Base-by-base conservation (phyloP, 2,329 filamentous ascomycete genomes). In the Colletotrichum incanum region DNA sequence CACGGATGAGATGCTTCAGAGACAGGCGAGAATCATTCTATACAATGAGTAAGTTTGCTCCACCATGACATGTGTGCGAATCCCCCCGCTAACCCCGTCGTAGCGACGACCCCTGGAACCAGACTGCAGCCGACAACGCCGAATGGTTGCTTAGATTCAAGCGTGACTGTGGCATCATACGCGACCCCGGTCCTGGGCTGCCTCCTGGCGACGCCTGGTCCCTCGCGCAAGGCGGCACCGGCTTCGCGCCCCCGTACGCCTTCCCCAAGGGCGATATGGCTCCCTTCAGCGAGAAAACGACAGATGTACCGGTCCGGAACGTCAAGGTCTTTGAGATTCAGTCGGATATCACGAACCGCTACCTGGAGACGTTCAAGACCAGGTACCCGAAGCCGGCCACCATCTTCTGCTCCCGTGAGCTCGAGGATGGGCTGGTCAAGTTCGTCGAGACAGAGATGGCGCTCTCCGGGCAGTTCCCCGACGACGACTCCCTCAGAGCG, bases 91-190 rank as follows among this genome's bases (percentile, higher is more conserved):
- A 73, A 79, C 74, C 69, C 31, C 47, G 5, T 8, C 31, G 3
- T 55, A 90, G 88, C 68, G 90, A 91, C 68, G 90, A 91, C 75
- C 88, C 88, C 2, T 91, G 89, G 87, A 91, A 92, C 77, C 87
- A 90, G 75, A 92, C 90, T 0, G 88, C 88, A 0, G 89, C 89
- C 39, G 90, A 92, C 76, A 91, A 92, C 74, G 85, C 84, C 0
- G 89, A 92, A 78, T 92, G 90, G 90, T 83, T 92, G 16, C 84
- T 86, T 67, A 86, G 89, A 55, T 91, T 92, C 82, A 92, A 92
- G 79, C 85, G 88, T 14, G 85, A 89, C 59, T 84, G 82, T 0
- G 88, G 88, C 23, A 86, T 92, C 39, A 78, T 87, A 0, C 79
- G 83, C n/a, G 81, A 84, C 12, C 80, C 82, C 5, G 87, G 89